Evolutionary conservation across 768 basidiomycete species (phyloP).

Genomic region (Lentinula raphanica): DNA sequence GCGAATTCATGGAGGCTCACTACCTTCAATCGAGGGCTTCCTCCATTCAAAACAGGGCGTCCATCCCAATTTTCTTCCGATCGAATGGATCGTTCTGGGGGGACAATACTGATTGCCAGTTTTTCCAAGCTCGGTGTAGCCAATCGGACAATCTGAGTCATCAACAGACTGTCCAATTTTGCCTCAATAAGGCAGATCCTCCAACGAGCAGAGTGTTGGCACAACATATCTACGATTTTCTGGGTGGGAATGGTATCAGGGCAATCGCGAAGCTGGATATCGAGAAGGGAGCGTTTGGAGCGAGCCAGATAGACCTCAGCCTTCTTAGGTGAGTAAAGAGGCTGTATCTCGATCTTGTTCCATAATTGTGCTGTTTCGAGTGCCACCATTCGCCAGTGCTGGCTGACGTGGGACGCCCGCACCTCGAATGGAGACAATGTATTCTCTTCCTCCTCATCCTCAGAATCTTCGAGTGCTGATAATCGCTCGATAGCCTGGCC

Average conservation of each 20-base stretch:
- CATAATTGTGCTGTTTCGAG: constrained; percentile 23
- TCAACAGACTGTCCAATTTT: constrained; percentile 8
- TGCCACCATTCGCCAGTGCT: constrained; percentile 33
- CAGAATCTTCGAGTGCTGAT: not conserved
- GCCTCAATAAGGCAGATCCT: constrained; percentile 22
- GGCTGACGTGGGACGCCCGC: constrained; percentile 33
- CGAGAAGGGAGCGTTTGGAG: constrained; percentile 26
- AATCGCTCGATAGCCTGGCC: constrained; percentile 15
- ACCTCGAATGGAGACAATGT: constrained; percentile 28
- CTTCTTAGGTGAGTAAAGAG: constrained; percentile 14
- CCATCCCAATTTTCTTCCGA: not conserved
- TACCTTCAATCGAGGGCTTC: constrained; percentile 22
- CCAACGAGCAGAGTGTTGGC: constrained; percentile 4
- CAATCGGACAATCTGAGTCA: not conserved
- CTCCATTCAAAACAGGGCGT: not conserved
- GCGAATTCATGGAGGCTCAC: constrained; percentile 42
- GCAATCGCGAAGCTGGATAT: constrained; percentile 24
- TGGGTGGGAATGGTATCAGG: not conserved
- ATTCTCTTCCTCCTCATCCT: not conserved
- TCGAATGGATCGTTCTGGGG: not conserved
- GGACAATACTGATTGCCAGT: not conserved
- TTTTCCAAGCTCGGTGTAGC: not conserved
- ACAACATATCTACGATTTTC: not conserved
- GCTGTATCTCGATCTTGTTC: constrained; percentile 28
- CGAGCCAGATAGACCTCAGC: constrained; percentile 28